These are phyloP conservation scores for Monosporascus sp. DNA, from an alignment of 2,329 filamentous ascomycete species.

Conservation along the genomic window DNA sequence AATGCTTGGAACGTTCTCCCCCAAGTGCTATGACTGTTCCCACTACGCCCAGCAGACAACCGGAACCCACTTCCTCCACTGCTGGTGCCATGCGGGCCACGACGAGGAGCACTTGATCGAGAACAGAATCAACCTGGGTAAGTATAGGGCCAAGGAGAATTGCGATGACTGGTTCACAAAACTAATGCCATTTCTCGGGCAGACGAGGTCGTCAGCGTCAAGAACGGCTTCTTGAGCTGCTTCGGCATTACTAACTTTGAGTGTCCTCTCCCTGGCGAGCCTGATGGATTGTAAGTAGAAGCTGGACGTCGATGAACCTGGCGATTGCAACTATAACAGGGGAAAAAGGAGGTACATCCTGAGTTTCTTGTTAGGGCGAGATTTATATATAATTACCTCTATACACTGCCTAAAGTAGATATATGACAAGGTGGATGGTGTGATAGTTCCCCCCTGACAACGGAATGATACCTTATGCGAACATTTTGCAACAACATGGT, in stretches of 20 bases:
- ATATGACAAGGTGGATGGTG: too few relatives aligned
- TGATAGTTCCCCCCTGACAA: too few relatives aligned
- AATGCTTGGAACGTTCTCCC: slow-evolving; percentile 1
- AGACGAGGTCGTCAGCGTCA: slow-evolving; percentile 6
- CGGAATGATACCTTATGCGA: too few relatives aligned
- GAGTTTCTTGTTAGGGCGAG: too few relatives aligned
- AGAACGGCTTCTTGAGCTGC: slow-evolving; percentile 12
- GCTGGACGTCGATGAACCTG: too few relatives aligned
- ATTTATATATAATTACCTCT: too few relatives aligned
- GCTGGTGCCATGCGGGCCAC: not conserved
- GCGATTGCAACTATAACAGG: too few relatives aligned
- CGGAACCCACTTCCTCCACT: not conserved
- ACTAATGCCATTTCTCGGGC: not conserved
- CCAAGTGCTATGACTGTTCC: not conserved
- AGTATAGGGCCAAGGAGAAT: not conserved
- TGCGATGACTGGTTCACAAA: too few relatives aligned
- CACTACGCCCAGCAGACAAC: not conserved
- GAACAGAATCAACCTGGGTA: not conserved
- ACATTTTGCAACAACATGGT: too few relatives aligned
- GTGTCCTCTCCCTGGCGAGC: slow-evolving; percentile 1
- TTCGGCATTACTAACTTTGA: slow-evolving; percentile 10
- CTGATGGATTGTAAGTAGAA: too few relatives aligned
- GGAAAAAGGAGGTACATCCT: too few relatives aligned
- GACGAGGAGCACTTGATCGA: not conserved
- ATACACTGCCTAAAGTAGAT: too few relatives aligned